A percentile compares a stretch with the other conserved stretches of the same genome.
Conservation (phyloP, 306 rosid species). For the Carpinus viminea region DNA sequence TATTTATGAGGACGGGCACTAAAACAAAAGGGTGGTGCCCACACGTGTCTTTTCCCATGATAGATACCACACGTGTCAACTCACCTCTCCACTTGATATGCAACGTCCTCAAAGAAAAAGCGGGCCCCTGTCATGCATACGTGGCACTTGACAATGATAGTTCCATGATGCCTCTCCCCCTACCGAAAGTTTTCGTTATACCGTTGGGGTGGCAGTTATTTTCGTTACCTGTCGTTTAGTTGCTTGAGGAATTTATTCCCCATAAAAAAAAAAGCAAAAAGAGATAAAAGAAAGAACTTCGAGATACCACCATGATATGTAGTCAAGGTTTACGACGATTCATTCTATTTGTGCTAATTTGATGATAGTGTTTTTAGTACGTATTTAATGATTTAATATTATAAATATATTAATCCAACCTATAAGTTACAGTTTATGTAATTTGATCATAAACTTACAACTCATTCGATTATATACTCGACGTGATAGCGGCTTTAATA, state of each 20-base stretch:
- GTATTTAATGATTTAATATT: too few species aligned
- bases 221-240: constrained; percentile 23
- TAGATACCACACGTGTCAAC: neutral
- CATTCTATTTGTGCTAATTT: too few species aligned
- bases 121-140: neutral
- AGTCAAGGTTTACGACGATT: too few species aligned
- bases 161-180: neutral
- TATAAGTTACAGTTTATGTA: too few species aligned
- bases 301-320: too few species aligned
- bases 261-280: neutral
- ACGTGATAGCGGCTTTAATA: too few species aligned
- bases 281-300: too few species aligned
- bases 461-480: too few species aligned
- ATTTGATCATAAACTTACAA: too few species aligned
- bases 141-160: neutral
- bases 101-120: too few species aligned
- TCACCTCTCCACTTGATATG: neutral
- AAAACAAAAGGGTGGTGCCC: neutral
- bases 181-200: constrained; percentile 39
- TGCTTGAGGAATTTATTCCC: neutral
- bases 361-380: too few species aligned
- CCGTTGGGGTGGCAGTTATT: constrained; percentile 42
- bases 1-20: neutral
- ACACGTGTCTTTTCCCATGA: neutral
- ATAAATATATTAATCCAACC: too few species aligned